Base-by-base conservation (phyloP, 305 asterid species). In the Solanum chacoense region DNA sequence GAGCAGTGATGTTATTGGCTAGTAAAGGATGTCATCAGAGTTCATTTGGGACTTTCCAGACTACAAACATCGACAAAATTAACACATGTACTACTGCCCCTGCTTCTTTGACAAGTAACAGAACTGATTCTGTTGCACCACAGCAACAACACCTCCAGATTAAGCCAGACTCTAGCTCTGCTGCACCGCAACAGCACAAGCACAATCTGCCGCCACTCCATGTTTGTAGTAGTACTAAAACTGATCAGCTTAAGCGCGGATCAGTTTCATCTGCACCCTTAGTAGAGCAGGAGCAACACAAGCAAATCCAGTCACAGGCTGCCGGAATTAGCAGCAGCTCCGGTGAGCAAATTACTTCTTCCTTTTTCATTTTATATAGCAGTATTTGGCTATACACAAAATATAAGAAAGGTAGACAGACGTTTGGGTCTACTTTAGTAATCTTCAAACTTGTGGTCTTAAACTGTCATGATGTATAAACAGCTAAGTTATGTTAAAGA, bases 1-100 rank as follows among this genome's bases (percentile, higher is more conserved):
- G 89, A 65, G 95, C 95, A 74, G 91, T 96, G 14, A 89, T 94
- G 88, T 85, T 89, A 29, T 85, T 94, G 32, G 98, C 98, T 28
- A 89, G 94, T 78, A 92, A 85, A 74, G 90, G 90, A 29, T 91
- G 93, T 89, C 91, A 90, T 6, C 90, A 72, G 20, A 31, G 73
- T 85, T 74, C 42, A 24, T 32, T 31, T 55, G 85, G 90, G 45
- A 63, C 73, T 50, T 88, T 73, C 63, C 89, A 85, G 83, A 88
- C 92, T 7, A 73, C 89, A 8, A 94, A 91, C 91, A 91, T 50
- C n/a, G 76, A 89, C 85, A 85, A 86, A 35, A 88, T 72, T 69
- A 74, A 38, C 69, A 20, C 63, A 83, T 5, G 37, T 67, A 45
- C 73, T 37, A 6, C 91, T 22, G 87, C 74, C 34, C 75, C 87